phyloP scores from a whole-genome alignment of 164 flowering plant species.

The Chimonanthus salicifolius region DNA sequence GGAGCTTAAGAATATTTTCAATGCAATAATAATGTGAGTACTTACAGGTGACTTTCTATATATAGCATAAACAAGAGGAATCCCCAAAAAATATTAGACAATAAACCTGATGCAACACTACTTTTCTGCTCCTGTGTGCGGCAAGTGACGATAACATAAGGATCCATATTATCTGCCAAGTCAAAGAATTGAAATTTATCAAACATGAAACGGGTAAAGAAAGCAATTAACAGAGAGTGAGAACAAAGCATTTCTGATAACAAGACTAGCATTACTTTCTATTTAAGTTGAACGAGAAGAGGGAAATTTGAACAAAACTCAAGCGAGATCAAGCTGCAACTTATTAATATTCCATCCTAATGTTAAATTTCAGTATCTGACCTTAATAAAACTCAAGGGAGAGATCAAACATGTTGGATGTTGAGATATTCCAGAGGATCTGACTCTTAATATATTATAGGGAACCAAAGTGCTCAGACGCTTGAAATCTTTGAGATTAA shows the following conservation, averaged over 20 bases:
- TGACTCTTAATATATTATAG: too few species aligned
- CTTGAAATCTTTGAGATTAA: too few species aligned
- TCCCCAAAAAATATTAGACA: neutral
- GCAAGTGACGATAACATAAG: conserved; percentile 67
- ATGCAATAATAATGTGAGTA: neutral
- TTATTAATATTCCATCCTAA: too few species aligned
- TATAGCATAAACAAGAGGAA: neutral
- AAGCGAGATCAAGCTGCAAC: too few species aligned
- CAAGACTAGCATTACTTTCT: neutral
- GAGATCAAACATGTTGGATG: too few species aligned
- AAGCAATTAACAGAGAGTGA: neutral
- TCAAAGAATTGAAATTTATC: neutral
- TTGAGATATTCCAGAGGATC: too few species aligned
- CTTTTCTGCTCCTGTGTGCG: conserved; percentile 80
- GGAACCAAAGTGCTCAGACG: too few species aligned
- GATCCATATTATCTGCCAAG: conserved; percentile 67
- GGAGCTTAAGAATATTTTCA: neutral
- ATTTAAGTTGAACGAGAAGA: neutral
- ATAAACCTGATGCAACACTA: conserved; percentile 69
- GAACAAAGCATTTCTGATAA: neutral
- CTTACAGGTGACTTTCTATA: neutral
- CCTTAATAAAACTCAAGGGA: too few species aligned
- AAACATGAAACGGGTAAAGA: neutral
- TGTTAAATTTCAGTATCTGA: too few species aligned
- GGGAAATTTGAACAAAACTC: too few species aligned